Conservation (phyloP, 139 green algal species). For the Pleodorina starrii region DNA sequence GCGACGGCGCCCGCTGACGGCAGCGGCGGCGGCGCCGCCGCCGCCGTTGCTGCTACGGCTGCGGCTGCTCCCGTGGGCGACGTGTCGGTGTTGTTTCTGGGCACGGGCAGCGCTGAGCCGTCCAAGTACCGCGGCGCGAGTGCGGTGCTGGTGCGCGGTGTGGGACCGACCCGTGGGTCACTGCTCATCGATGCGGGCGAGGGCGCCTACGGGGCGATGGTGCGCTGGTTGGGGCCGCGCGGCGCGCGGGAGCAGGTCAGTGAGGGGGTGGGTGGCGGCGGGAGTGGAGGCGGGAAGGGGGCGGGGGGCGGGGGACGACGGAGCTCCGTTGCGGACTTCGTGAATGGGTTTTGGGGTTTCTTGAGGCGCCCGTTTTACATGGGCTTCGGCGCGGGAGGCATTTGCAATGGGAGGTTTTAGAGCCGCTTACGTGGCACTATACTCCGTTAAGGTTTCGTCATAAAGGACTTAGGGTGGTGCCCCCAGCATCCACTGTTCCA, state of each 20-base stretch:
- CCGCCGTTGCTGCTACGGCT: not conserved
- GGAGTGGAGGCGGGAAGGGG: no score
- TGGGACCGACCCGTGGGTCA: conserved; percentile 38
- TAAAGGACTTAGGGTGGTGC: no score
- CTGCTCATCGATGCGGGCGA: conserved; percentile 89
- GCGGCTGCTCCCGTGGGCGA: not conserved
- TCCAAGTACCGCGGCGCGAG: conserved; percentile 84
- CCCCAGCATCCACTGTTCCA: no score
- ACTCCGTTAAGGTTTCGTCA: no score
- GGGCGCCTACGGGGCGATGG: conserved; percentile 73
- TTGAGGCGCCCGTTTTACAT: no score
- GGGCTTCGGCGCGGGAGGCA: no score
- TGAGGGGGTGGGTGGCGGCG: not conserved
- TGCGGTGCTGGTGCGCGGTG: conserved; percentile 69
- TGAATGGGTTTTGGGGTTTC: no score
- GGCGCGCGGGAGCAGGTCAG: conserved; percentile 50
- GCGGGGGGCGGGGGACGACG: no score
- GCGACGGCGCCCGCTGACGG: not conserved
- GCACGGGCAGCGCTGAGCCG: conserved; percentile 88
- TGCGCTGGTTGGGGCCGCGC: conserved; percentile 58
- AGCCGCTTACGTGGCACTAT: no score
- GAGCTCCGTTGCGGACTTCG: no score
- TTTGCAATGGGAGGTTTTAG: no score
- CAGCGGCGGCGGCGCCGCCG: not conserved
- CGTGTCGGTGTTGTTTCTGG: conserved; percentile 79